phyloP scores from a whole-genome alignment of 2,329 filamentous ascomycete species.

The Zymoseptoria pseudotritici region DNA sequence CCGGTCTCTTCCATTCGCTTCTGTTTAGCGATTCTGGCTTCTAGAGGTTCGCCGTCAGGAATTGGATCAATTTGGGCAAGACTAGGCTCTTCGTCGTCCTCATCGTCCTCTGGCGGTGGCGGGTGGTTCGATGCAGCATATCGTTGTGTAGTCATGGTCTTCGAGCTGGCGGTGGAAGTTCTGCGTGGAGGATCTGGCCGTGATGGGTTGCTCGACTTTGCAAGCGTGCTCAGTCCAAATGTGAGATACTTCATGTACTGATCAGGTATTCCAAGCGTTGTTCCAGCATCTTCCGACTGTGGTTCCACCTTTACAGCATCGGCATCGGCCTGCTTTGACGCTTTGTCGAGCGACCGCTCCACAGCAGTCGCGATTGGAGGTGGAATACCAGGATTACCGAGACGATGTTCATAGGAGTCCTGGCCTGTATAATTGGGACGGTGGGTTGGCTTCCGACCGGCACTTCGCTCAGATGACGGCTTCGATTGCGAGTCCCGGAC shows the following conservation, averaged over 20 bases:
- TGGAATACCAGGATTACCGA: constrained; percentile 34
- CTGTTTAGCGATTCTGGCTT: constrained; percentile 54
- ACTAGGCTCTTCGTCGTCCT: constrained; percentile 10
- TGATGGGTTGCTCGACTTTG: constrained; percentile 17
- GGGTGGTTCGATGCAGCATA: constrained; percentile 3
- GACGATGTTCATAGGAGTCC: neutral
- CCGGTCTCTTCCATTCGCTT: constrained; percentile 40
- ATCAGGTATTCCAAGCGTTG: constrained; percentile 39
- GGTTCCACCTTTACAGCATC: constrained; percentile 4
- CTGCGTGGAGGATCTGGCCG: constrained; percentile 16
- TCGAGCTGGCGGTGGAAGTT: constrained; percentile 20
- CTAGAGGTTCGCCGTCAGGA: constrained; percentile 40
- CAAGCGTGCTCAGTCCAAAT: constrained; percentile 35
- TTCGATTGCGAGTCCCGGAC: neutral
- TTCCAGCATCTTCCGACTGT: constrained; percentile 17
- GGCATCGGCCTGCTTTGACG: constrained; percentile 32
- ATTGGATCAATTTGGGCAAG: constrained; percentile 27
- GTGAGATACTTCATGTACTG: constrained; percentile 46
- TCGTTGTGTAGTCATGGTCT: constrained; percentile 14
- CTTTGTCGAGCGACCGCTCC: constrained; percentile 38
- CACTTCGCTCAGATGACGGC: neutral
- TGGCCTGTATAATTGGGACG: neutral
- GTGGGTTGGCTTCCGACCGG: neutral
- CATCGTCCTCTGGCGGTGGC: constrained; percentile 5
- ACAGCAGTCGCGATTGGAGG: constrained; percentile 40